phyloP scores from a whole-genome alignment of 306 rosid genomes.

The Mucuna pruriens region DNA sequence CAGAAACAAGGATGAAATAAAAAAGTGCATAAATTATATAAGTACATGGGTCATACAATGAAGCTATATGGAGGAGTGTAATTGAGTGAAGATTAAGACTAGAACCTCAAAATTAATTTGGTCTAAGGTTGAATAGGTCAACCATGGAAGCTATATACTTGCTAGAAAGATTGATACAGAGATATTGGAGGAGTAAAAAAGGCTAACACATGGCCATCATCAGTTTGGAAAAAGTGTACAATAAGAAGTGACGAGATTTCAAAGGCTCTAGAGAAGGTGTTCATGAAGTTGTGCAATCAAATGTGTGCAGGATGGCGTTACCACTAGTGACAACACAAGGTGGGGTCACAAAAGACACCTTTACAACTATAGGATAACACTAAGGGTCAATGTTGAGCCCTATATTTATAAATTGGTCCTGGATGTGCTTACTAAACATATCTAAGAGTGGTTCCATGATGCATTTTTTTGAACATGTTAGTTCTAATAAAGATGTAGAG shows the following conservation, averaged over 20 bases:
- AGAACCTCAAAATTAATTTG: neutral
- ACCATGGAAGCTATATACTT: neutral
- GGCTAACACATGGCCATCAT: neutral
- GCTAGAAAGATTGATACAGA: conserved; percentile 2
- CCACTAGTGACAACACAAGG: neutral
- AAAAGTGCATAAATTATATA: neutral
- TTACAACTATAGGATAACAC: neutral
- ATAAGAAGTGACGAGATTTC: neutral
- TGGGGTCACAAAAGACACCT: neutral
- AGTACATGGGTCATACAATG: neutral
- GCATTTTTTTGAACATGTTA: neutral
- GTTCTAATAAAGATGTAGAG: neutral
- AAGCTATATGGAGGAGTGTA: neutral
- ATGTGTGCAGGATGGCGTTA: neutral
- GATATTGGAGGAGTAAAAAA: conserved; percentile 16
- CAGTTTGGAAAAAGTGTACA: neutral
- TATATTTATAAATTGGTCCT: neutral
- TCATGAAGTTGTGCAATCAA: neutral
- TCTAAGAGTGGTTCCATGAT: neutral
- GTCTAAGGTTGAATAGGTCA: neutral
- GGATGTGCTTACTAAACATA: neutral
- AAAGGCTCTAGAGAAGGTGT: neutral
- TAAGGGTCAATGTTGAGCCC: neutral
- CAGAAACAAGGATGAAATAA: neutral
- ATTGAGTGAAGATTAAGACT: neutral